Conservation (phyloP, 1,139 yeast species). For the Yamadazyma diddensiae region DNA sequence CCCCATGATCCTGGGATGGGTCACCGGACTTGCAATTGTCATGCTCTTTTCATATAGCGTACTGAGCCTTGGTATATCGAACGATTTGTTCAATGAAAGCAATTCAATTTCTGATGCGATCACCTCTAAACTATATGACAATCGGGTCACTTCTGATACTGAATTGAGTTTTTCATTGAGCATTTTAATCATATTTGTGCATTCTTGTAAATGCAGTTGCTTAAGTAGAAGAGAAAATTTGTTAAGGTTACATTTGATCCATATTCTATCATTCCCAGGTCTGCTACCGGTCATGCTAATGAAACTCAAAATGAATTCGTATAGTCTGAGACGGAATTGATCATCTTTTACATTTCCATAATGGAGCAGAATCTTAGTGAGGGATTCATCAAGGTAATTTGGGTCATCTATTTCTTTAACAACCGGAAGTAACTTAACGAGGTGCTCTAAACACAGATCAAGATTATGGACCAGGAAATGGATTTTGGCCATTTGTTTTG, state of each 20-base stretch:
- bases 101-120: slow-evolving; percentile 65
- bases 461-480: slow-evolving; percentile 32
- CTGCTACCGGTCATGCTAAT: slow-evolving; percentile 15
- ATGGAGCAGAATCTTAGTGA: slow-evolving; percentile 52
- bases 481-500: slow-evolving; percentile 65
- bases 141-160: slow-evolving; percentile 43
- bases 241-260: slow-evolving; percentile 54
- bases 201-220: slow-evolving; percentile 30
- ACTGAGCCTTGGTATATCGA: slow-evolving; percentile 38
- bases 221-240: slow-evolving; percentile 48
- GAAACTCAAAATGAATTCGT: slow-evolving; percentile 27
- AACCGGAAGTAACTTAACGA: slow-evolving; percentile 21
- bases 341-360: slow-evolving; percentile 32
- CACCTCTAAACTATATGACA: slow-evolving; percentile 54
- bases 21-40: slow-evolving; percentile 57
- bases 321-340: slow-evolving; percentile 25
- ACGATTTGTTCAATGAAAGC: slow-evolving; percentile 28
- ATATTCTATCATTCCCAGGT: slow-evolving; percentile 48
- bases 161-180: slow-evolving; percentile 39
- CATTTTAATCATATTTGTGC: slow-evolving; percentile 35
- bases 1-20: slow-evolving; percentile 74
- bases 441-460: slow-evolving; percentile 31
- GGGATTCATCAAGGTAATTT: slow-evolving; percentile 60
- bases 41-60: slow-evolving; percentile 49
- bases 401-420: slow-evolving; percentile 30